Base-by-base conservation (phyloP, 2,329 filamentous ascomycete genomes). In the Penicillium sp. region DNA sequence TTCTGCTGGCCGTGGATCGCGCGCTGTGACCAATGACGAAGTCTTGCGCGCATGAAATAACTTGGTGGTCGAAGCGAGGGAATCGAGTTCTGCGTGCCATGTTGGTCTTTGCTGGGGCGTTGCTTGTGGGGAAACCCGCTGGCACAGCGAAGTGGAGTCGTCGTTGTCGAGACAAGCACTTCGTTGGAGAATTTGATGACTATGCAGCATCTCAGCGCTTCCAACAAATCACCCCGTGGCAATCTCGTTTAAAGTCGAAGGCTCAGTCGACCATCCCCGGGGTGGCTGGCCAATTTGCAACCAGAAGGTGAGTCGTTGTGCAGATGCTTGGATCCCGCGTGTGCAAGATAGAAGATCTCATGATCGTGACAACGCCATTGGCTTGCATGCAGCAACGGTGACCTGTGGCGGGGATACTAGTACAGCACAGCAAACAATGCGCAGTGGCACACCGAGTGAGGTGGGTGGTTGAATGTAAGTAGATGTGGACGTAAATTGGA, bases 1-100 rank as follows among this genome's bases (percentile, higher is more conserved):
- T 53, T 61, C 56, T 62, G 54, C 45, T 52, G 48, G 43, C n/a
- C 23, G 45, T 46, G 40, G 49, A 53, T 53, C 21, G 24, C 23
- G 28, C 2, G n/a, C 18, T 23, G 26, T 37, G 26, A 28, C 51
- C 50, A 52, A 47, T 52, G 3, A 18, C 28, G 29, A 8, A 19
- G n/a, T 16, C 40, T 18, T 16, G 24, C 40, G 40, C 40, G 40
- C 40, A 43, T 43, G 40, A 23, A 43, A 43, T 28, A 18, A 23
- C 40, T n/a, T 26, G 23, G 24, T 40, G 37, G 18, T 28, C 40
- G 42, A 29, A 45, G 42, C 42, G 42, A 45, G 42, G 42, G 18
- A 45, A 31, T 29, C 28, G 23, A 13, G 24, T 16, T 24, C 42
- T 45, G 42, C 26, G 42, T 45, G 42, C 42, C 42, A 45, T 45